Evolutionary conservation across 2,329 filamentous ascomycete genomes (phyloP).

Genomic region (Scedosporium apiospermum): DNA sequence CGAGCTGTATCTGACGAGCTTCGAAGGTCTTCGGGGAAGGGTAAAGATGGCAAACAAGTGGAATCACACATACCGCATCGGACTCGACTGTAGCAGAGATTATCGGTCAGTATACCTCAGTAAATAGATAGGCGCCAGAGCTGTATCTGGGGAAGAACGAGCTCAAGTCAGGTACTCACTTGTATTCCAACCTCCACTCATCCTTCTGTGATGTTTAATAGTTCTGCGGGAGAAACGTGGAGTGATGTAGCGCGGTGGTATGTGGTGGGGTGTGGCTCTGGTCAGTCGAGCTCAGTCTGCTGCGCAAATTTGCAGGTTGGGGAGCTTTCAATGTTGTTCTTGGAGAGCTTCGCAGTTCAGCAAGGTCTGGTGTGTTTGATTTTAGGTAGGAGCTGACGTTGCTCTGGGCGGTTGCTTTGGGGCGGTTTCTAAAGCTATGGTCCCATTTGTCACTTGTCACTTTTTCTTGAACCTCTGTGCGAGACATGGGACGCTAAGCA

Average conservation of each 20-base stretch:
- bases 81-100: slow-evolving; percentile 58
- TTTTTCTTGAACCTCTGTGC: too few species aligned
- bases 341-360: too few species aligned
- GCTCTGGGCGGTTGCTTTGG: too few species aligned
- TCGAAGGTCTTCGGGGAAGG: slow-evolving; percentile 8
- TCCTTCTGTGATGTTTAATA: slow-evolving; percentile 20
- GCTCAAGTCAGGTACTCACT: slow-evolving; percentile 37
- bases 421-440: too few species aligned
- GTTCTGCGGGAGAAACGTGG: not conserved
- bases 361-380: too few species aligned
- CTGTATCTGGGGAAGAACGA: slow-evolving; percentile 4
- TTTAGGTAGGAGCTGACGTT: too few species aligned
- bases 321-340: too few species aligned
- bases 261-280: not conserved
- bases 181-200: slow-evolving; percentile 90
- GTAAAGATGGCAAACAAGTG: too few species aligned
- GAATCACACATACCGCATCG: slow-evolving; percentile 63
- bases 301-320: too few species aligned
- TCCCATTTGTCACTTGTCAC: too few species aligned
- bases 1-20: slow-evolving; percentile 12
- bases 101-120: slow-evolving; percentile 17
- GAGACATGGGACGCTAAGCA: too few species aligned
- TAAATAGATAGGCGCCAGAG: not conserved
- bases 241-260: not conserved
- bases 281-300: not conserved